Evolutionary conservation across 1,284 basidiomycete genomes (phyloP), one percentile per base, ranked within the genome.

Genomic region (Peniophora sp.): DNA sequence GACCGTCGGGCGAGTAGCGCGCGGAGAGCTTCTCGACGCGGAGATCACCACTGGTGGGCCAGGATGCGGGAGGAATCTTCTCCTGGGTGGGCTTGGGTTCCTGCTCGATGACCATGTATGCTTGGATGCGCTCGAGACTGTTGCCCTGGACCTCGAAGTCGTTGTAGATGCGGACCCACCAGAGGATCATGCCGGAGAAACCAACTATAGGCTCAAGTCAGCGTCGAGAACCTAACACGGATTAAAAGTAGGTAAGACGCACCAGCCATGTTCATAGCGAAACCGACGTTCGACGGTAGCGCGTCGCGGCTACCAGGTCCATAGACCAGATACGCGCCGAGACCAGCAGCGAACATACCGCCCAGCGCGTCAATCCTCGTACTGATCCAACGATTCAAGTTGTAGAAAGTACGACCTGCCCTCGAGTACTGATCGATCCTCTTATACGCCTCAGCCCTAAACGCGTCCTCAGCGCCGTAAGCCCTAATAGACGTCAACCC

Each of bases 51-150:
- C 80, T 85, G 0, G 83, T 74, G 0, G 89, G 89, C 88, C 89
- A 91, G 53, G 85, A 80, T 0, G 88, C 88, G 2, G 89, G 85
- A 25, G 88, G 87, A 43, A 73, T 67, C 6, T 79, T 79, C 12
- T 63, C 60, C 22, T 68, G 62, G 0, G 71, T 72, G 1, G 75
- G 60, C 50, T 72, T 69, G 1, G 78, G 77, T 61, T 91, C 89
- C 61, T 89, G 85, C 50, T 87, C 85, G 51, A 89, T 86, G 12
- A 71, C 64, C 45, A 88, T 64, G 61, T 90, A 91, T 24, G 78
- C 77, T 59, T 86, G 77, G 50, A 92, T 83, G 25, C 89, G 78
- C 62, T 92, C 88, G 54, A 92, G 70, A 61, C 82, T 84, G 52
- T 43, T 65, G 69, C 81, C 74, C 58, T 72, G 72, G 14, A 84